phyloP scores from a whole-genome alignment of 805 yeast genomes.

The Ogataea pini region DNA sequence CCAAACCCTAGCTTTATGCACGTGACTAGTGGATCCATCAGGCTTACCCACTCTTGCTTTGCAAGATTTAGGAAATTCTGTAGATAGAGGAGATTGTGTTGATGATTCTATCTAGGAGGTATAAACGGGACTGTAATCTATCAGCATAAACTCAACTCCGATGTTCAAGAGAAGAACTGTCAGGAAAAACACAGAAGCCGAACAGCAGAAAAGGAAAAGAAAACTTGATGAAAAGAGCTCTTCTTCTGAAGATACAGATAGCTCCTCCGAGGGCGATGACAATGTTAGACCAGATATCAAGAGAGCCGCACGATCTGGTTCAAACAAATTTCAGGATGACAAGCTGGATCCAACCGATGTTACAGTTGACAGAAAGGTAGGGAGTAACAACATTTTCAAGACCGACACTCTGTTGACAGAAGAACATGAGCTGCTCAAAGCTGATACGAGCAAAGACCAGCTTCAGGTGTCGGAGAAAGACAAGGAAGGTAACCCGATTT shows the following conservation, averaged over 20 bases:
- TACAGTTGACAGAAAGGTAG: not conserved
- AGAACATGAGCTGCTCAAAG: slow-evolving; percentile 16
- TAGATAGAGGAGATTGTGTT: slow-evolving; percentile 7
- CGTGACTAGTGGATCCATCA: slow-evolving; percentile 6
- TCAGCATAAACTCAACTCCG: too few species aligned
- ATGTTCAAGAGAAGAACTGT: slow-evolving; percentile 44
- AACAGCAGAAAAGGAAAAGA: slow-evolving; percentile 16
- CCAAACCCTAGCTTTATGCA: slow-evolving; percentile 10
- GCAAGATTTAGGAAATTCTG: slow-evolving; percentile 16
- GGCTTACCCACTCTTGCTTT: not conserved
- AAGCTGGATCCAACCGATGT: not conserved
- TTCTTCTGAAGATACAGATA: not conserved
- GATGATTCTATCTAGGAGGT: too few species aligned
- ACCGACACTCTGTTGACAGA: slow-evolving; percentile 29
- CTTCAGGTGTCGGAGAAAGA: slow-evolving; percentile 6
- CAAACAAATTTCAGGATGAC: too few species aligned
- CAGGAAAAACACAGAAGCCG: slow-evolving; percentile 12
- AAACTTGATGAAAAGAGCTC: slow-evolving; percentile 1
- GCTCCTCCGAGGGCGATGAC: slow-evolving; percentile 5
- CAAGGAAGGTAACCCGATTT: slow-evolving; percentile 27
- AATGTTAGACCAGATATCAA: not conserved
- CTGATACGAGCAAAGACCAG: not conserved
- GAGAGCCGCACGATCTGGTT: not conserved
- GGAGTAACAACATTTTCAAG: slow-evolving; percentile 13
- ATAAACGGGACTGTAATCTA: too few species aligned